A percentile compares a stretch with the other conserved stretches of the same genome.
These are phyloP conservation scores for Myochromella boudieri DNA, from an alignment of 768 basidiomycete genomes.

Conservation along the genomic window DNA sequence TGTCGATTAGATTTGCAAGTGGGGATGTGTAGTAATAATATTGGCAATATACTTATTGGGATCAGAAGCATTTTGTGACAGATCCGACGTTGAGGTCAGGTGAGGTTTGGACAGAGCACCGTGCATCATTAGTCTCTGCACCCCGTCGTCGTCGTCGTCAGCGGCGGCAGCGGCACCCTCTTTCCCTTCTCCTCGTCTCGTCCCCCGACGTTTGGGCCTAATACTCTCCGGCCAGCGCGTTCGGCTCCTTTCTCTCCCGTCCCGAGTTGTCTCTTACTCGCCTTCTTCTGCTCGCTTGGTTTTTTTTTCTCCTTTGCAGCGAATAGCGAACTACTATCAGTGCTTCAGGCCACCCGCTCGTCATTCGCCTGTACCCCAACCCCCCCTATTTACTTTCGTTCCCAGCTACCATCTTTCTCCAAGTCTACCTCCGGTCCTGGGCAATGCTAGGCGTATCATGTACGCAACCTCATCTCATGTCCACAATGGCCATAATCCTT, in stretches of 20 bases:
- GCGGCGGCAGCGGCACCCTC: conserved; percentile 14
- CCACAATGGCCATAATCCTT: conserved; percentile 41
- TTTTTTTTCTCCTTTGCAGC: conserved; percentile 13
- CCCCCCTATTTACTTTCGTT: conserved; percentile 18
- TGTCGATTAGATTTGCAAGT: conserved; percentile 6
- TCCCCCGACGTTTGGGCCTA: background rate
- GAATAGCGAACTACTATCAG: conserved; percentile 17
- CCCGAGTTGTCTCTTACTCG: conserved; percentile 18
- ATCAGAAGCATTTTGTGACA: conserved; percentile 20
- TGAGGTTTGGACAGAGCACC: conserved; percentile 17
- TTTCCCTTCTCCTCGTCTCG: background rate
- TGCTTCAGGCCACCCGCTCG: conserved; percentile 1
- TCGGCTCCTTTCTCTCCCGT: conserved; percentile 13
- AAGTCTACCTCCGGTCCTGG: conserved; percentile 32
- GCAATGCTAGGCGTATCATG: conserved; percentile 66
- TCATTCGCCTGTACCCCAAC: conserved; percentile 13
- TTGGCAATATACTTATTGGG: conserved; percentile 13
- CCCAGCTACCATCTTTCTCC: conserved; percentile 23
- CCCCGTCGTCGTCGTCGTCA: conserved; percentile 16
- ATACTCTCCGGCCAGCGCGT: background rate
- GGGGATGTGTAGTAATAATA: background rate
- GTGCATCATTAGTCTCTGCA: conserved; percentile 15
- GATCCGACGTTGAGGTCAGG: conserved; percentile 25
- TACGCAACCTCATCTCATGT: conserved; percentile 47
- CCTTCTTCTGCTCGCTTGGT: conserved; percentile 19